Percentiles rank a stretch among this genome's conserved stretches.
Evolutionary conservation across 345 rosid genomes (phyloP).

Genomic region (Lepidium sativum): DNA sequence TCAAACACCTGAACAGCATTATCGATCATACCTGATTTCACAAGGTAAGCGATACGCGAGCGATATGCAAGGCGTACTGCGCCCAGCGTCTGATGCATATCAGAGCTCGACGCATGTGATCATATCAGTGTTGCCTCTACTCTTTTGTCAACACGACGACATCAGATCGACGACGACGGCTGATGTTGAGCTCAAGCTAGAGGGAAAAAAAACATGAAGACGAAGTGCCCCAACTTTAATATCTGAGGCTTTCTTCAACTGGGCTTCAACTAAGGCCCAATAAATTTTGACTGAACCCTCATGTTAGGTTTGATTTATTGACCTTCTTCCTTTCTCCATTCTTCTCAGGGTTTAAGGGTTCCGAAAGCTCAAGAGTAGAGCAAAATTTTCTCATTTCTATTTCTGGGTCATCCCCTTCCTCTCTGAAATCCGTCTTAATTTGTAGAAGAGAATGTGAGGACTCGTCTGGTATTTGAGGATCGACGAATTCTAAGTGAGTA

Average conservation of each 20-base stretch:
- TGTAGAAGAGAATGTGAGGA: constrained; percentile 45
- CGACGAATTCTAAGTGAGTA: constrained; percentile 39
- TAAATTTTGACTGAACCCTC: neutral
- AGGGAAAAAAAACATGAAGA: constrained; percentile 10
- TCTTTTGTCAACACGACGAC: constrained; percentile 17
- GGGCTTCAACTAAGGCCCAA: constrained; percentile 1
- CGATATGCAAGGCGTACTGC: constrained; percentile 81
- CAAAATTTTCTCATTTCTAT: neutral
- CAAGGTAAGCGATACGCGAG: constrained; percentile 47
- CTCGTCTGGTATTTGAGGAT: constrained; percentile 56
- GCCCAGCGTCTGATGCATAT: constrained; percentile 83
- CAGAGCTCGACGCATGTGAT: constrained; percentile 32
- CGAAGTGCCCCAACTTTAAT: constrained; percentile 3
- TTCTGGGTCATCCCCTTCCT: neutral
- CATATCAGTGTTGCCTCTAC: constrained; percentile 31
- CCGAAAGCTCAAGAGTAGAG: neutral
- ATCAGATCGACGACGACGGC: constrained; percentile 30
- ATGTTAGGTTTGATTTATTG: neutral
- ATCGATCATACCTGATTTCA: constrained; percentile 67
- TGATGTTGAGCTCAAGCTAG: constrained; percentile 10
- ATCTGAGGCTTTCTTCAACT: neutral
- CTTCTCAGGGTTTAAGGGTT: constrained; percentile 27
- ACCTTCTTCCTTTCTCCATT: neutral
- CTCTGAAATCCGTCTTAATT: constrained; percentile 6
- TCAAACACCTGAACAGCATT: constrained; percentile 82